A percentile compares a stretch with the other conserved stretches of the same genome.
These are phyloP conservation scores for Pseudonitzschia delicatissima DNA, from an alignment of 108 stramenopile species.

Conservation along the genomic window DNA sequence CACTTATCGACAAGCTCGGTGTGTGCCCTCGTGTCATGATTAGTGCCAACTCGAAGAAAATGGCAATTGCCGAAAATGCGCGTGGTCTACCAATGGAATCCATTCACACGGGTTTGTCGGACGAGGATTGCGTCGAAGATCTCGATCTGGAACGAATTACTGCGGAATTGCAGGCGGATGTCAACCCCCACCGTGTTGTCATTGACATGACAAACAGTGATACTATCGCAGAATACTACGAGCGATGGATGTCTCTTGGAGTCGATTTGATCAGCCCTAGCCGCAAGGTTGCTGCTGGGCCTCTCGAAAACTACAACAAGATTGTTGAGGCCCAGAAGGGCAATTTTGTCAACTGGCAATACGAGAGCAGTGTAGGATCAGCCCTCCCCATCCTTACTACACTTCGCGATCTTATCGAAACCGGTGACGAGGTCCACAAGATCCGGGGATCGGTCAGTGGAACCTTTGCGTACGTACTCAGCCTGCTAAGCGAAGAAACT, in stretches of 20 bases:
- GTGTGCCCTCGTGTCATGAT: slow-evolving; percentile 46
- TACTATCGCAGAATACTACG: slow-evolving; percentile 56
- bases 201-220: slow-evolving; percentile 76
- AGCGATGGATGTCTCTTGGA: slow-evolving; percentile 61
- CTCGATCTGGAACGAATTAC: slow-evolving; percentile 58
- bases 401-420: slow-evolving; percentile 61
- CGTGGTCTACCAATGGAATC: slow-evolving; percentile 28
- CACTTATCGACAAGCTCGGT: slow-evolving; percentile 49
- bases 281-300: slow-evolving; percentile 54
- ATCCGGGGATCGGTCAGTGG: slow-evolving; percentile 71
- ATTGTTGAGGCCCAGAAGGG: slow-evolving; percentile 45
- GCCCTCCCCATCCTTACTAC: slow-evolving; percentile 77
- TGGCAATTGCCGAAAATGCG: slow-evolving; percentile 50
- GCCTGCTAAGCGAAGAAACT: slow-evolving; percentile 37
- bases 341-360: slow-evolving; percentile 56
- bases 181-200: slow-evolving; percentile 75
- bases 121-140: slow-evolving; percentile 35
- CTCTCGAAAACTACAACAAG: slow-evolving; percentile 60
- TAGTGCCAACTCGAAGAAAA: slow-evolving; percentile 52
- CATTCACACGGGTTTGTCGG: background rate
- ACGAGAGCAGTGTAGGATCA: slow-evolving; percentile 78
- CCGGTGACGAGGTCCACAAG: slow-evolving; percentile 59
- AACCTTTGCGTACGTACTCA: slow-evolving; percentile 72
- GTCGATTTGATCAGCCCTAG: slow-evolving; percentile 72
- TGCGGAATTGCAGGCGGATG: slow-evolving; percentile 54